Evolutionary conservation across 768 basidiomycete genomes (phyloP), one percentile per base, ranked within the genome.

Genomic region (Agaricus sinodeliciosus): DNA sequence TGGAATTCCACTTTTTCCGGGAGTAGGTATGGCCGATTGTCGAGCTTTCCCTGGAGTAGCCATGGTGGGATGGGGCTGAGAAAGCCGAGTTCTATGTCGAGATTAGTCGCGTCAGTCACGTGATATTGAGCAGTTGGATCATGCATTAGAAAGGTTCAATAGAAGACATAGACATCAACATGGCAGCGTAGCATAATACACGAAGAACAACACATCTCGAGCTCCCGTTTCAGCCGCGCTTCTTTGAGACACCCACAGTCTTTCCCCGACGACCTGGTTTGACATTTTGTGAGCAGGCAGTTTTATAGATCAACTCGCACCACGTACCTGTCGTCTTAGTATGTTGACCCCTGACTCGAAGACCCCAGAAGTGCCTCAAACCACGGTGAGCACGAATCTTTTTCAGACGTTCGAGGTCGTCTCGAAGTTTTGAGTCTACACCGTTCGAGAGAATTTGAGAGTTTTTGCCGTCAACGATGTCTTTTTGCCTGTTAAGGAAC

Each of bases 401-500:
- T 86, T 98, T 99, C 72, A 99, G 72, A 52, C 96, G 80, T 78
- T 99, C 96, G 57, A 99, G 78, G 69, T 99, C 96, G 36, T 98
- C 96, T 73, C 96, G 91, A 59, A 98, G 79, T 76, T 97, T 97
- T 55, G 93, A 94, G 79, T 98, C 96, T 45, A 99, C 90, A 60
- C 81, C 82, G 75, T 97, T 98, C 55, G 96, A 96, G 51, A 99
- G 76, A 51, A 96, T 87, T 74, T 99, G 96, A 46, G 81, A 84
- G 76, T 94, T 85, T 75, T 97, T 98, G 69, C 96, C 96, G 60
- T 98, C 96, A 57, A 91, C 82, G 49, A 96, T 93, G 67, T 98
- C 95, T 71, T 91, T 91, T 71, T 98, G 96, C 73, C 96, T 91
- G 83, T 98, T 99, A 70, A 98, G 72, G 83, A 99, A 98, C 95